A percentile compares a stretch with the other conserved stretches of the same genome.
Conservation (phyloP, 2,329 filamentous ascomycete species). For the Aspergillus jensenii region DNA sequence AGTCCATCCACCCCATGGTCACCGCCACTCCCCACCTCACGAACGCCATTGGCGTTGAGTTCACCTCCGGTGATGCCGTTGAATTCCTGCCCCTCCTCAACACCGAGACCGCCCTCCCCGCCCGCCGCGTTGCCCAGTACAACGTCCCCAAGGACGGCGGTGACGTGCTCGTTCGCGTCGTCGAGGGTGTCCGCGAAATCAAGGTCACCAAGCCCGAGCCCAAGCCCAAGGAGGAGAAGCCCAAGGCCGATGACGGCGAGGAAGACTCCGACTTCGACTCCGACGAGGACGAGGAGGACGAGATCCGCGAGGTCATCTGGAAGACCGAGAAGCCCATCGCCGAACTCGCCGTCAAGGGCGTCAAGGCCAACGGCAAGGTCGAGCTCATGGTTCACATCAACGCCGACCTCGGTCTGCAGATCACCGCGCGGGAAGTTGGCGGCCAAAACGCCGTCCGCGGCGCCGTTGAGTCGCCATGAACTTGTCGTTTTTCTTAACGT, state of each 20-base stretch:
- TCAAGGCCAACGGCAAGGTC: conserved; percentile 87
- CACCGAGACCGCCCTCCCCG: conserved; percentile 85
- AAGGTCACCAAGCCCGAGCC: conserved; percentile 87
- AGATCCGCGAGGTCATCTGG: conserved; percentile 87
- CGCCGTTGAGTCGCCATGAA: conserved; percentile 44
- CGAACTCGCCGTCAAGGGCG: conserved; percentile 77
- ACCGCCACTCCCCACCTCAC: conserved; percentile 89
- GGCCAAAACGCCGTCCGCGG: conserved; percentile 81
- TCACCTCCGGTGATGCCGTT: conserved; percentile 60
- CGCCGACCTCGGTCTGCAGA: conserved; percentile 73
- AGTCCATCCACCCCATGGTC: conserved; percentile 92
- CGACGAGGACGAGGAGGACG: conserved; percentile 71
- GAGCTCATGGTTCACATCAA: conserved; percentile 90
- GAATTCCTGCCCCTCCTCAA: conserved; percentile 79
- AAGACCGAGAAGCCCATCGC: conserved; percentile 80
- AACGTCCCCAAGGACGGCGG: conserved; percentile 75
- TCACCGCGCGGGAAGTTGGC: conserved; percentile 82
- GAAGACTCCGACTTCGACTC: conserved; percentile 64
- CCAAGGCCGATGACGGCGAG: conserved; percentile 57
- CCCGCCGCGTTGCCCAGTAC: conserved; percentile 80
- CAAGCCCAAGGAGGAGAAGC: conserved; percentile 64
- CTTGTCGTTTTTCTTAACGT: not conserved
- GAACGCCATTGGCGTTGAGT: conserved; percentile 84
- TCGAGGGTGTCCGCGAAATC: conserved; percentile 86
- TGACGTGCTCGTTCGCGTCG: conserved; percentile 83